Evolutionary conservation across 352 stramenopile species (phyloP).

Genomic region (Plasmopara halstedii): DNA sequence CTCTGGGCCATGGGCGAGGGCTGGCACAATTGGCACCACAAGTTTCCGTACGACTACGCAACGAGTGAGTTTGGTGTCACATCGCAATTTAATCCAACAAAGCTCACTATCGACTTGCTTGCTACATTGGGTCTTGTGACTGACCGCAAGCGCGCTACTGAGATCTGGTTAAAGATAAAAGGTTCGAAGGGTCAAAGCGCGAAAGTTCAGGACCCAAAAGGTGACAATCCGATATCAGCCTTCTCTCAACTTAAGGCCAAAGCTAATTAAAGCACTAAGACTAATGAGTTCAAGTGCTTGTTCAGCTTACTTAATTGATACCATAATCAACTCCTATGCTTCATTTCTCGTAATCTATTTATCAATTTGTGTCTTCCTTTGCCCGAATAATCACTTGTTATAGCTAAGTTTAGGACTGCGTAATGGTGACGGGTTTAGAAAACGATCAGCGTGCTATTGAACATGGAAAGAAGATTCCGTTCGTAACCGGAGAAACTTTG

Average conservation of each 20-base stretch:
- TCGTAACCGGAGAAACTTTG: background rate
- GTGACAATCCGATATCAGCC: conserved; percentile 41
- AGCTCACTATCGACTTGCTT: conserved; percentile 94
- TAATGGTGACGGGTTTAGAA: background rate
- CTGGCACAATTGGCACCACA: conserved; percentile 99
- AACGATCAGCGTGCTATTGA: conserved; percentile 6
- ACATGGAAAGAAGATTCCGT: background rate
- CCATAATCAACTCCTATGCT: no score
- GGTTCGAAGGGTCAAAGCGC: conserved; percentile 32
- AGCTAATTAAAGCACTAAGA: conserved; percentile 30
- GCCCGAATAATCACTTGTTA: no score
- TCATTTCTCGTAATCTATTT: background rate
- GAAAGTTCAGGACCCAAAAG: conserved; percentile 44
- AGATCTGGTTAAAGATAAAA: conserved; percentile 92
- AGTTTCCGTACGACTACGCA: conserved; percentile 99
- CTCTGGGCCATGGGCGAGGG: conserved; percentile 94
- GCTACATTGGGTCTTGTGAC: conserved; percentile 88
- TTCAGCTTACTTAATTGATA: conserved; percentile 32
- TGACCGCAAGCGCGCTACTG: conserved; percentile 91
- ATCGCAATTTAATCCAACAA: conserved; percentile 97
- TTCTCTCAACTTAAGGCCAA: conserved; percentile 71
- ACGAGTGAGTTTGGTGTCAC: conserved; percentile 95
- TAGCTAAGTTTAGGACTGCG: conserved; percentile 6
- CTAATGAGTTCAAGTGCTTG: no score
- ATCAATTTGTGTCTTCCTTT: no score